Evolutionary conservation across 306 rosid genomes (phyloP), one percentile per base, ranked within the genome.

Genomic region (Castanospermum australe): DNA sequence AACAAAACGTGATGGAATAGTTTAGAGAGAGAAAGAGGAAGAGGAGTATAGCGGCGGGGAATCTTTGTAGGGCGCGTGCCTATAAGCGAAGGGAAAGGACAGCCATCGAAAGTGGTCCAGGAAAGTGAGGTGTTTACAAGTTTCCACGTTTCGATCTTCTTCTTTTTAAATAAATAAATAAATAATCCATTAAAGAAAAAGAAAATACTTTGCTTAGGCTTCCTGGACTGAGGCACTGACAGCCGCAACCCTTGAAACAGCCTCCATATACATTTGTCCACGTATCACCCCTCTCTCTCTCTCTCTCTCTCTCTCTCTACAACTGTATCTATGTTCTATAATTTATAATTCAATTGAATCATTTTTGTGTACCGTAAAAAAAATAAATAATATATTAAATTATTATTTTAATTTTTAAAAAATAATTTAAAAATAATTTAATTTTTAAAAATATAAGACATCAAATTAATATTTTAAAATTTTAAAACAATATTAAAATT

Each of bases 21-120:
- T 82, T 44, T 0, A 56, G 55, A 11, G 38, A 33, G 54, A 5
- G 50, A 20, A 41, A n/a, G 8, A 13, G 55, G 6, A 71, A 8
- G 61, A 54, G 67, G 14, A 8, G 72, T 54, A 50, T 88, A 93
- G 90, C 94, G 93, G 98, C 97, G 90, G 88, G 89, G 92, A 86
- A 85, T 84, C 84, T 82, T 60, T 72, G 85, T 65, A 73, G 77
- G 91, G 76, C 88, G 90, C 92, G 91, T 89, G 94, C 66, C 59
- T 5, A 1, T 14, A 71, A 64, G 77, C n/a, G 33, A 7, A 20
- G 8, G 13, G 24, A 30, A 32, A 39, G 24, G 30, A 73, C 81
- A 85, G 88, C 86, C 86, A 57, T 68, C 15, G 54, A 15, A 18
- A 41, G 86, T 81, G 94, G 97, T 87, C 93, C 55, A 13, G 1